phyloP scores from a whole-genome alignment of 2,329 filamentous ascomycete genomes.

The Teratosphaeria destructans region DNA sequence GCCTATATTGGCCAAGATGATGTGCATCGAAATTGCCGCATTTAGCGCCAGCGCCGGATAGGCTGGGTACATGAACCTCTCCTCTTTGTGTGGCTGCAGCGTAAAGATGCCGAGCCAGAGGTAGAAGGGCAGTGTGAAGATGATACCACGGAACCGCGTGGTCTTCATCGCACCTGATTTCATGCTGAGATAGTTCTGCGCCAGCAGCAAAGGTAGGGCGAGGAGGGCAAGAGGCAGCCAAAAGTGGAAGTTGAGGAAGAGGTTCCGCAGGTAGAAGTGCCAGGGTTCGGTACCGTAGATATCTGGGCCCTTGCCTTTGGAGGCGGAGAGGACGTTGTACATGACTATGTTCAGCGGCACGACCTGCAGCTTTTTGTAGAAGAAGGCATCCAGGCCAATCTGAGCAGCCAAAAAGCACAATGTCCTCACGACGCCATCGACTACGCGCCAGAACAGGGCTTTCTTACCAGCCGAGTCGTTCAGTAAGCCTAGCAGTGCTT shows the following conservation, averaged over 20 bases:
- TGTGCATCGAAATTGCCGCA: slow-evolving; percentile 73
- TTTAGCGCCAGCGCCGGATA: slow-evolving; percentile 88
- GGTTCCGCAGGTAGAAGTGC: slow-evolving; percentile 90
- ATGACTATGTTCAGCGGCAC: slow-evolving; percentile 88
- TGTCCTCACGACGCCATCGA: slow-evolving; percentile 57
- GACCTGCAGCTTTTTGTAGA: slow-evolving; percentile 67
- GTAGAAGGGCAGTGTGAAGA: slow-evolving; percentile 80
- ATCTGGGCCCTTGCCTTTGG: slow-evolving; percentile 51
- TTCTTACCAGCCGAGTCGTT: slow-evolving; percentile 31
- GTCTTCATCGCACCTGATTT: slow-evolving; percentile 51
- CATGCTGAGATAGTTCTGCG: slow-evolving; percentile 58
- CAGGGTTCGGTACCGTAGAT: slow-evolving; percentile 95
- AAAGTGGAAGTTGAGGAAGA: slow-evolving; percentile 87
- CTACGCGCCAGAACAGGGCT: slow-evolving; percentile 51
- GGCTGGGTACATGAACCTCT: slow-evolving; percentile 95
- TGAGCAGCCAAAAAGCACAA: slow-evolving; percentile 60
- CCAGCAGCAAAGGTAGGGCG: slow-evolving; percentile 61
- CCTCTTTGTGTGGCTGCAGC: slow-evolving; percentile 89
- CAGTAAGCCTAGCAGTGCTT: slow-evolving; percentile 47
- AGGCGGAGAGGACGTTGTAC: slow-evolving; percentile 84
- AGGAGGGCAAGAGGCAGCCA: slow-evolving; percentile 77
- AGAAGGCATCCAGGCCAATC: slow-evolving; percentile 64
- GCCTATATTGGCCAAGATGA: slow-evolving; percentile 65
- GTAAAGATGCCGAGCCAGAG: slow-evolving; percentile 91
- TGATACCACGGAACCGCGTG: slow-evolving; percentile 61